Conservation (phyloP, 352 stramenopile genomes). For the Phytophthora macrochlamydospora region DNA sequence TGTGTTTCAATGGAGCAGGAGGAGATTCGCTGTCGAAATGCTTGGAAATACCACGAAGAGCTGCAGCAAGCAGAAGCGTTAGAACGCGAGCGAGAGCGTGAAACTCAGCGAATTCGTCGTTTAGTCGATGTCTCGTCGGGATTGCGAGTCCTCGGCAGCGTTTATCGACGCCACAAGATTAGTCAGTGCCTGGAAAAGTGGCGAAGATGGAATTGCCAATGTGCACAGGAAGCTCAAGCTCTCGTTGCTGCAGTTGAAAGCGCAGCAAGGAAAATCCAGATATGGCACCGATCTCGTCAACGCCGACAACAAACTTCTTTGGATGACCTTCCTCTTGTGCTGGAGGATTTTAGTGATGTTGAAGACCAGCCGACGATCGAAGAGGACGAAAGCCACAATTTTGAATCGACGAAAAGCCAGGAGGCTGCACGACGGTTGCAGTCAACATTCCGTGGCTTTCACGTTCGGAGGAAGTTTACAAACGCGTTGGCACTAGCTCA, state of each 20-base stretch:
- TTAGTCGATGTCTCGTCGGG: conserved; percentile 8
- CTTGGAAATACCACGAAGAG: conserved; percentile 14
- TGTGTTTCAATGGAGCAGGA: conserved; percentile 20
- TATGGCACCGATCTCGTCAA: conserved; percentile 24
- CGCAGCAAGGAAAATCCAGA: conserved; percentile 29
- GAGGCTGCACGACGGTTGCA: conserved; percentile 59
- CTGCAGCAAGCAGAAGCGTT: conserved; percentile 5
- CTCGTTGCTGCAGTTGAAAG: conserved; percentile 4
- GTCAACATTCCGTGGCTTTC: conserved; percentile 73
- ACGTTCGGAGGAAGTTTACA: conserved; percentile 67
- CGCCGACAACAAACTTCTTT: conserved; percentile 1
- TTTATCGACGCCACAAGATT: conserved; percentile 9
- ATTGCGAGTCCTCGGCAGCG: conserved; percentile 12
- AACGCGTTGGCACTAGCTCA: conserved; percentile 61
- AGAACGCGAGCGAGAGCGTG: conserved; percentile 4
- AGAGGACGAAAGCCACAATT: not conserved
- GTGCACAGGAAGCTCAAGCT: conserved; percentile 5
- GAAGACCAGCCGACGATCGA: conserved; percentile 13
- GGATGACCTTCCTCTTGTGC: conserved; percentile 8
- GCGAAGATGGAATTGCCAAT: conserved; percentile 9
- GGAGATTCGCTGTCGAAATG: conserved; percentile 19
- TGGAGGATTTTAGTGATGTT: conserved; percentile 29
- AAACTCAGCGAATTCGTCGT: not conserved
- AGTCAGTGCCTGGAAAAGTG: conserved; percentile 10
- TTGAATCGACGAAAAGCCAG: conserved; percentile 9